phyloP scores from a whole-genome alignment of 2,329 filamentous ascomycete genomes.

The Alternaria gaisen region DNA sequence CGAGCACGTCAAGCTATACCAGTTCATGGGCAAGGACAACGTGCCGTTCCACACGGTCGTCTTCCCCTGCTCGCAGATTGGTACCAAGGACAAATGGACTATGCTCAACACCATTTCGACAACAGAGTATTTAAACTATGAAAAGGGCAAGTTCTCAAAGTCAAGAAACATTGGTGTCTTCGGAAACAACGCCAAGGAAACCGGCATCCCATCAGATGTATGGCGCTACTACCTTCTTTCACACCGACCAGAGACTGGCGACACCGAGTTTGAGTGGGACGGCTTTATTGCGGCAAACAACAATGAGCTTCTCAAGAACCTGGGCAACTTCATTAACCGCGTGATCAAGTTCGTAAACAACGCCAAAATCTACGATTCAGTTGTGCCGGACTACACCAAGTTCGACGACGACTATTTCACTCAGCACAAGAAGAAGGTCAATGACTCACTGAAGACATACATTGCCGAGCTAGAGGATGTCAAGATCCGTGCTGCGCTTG shows the following conservation, averaged over 20 bases:
- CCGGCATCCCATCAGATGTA: slow-evolving; percentile 84
- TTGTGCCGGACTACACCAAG: slow-evolving; percentile 72
- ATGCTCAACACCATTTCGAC: slow-evolving; percentile 88
- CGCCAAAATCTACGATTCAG: slow-evolving; percentile 73
- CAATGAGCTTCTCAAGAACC: slow-evolving; percentile 81
- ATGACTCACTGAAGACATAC: slow-evolving; percentile 72
- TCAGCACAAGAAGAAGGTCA: slow-evolving; percentile 67
- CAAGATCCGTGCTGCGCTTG: slow-evolving; percentile 73
- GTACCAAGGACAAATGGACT: slow-evolving; percentile 86
- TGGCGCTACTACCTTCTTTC: slow-evolving; percentile 93
- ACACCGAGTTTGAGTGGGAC: slow-evolving; percentile 90
- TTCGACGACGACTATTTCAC: slow-evolving; percentile 55
- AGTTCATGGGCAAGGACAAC: slow-evolving; percentile 93
- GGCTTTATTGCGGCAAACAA: slow-evolving; percentile 87
- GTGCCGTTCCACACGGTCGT: slow-evolving; percentile 89
- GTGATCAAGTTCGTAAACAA: slow-evolving; percentile 76
- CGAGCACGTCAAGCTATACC: slow-evolving; percentile 85
- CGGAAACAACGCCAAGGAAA: slow-evolving; percentile 87
- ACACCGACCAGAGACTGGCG: slow-evolving; percentile 82
- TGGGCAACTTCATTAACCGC: slow-evolving; percentile 67
- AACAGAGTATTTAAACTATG: slow-evolving; percentile 71
- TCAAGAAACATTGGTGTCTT: slow-evolving; percentile 90
- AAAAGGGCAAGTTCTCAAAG: slow-evolving; percentile 81
- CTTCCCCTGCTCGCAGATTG: slow-evolving; percentile 87
- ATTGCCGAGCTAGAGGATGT: slow-evolving; percentile 74